Evolutionary conservation across 225 moss, liverwort and hornwort genomes (phyloP), one percentile per base, ranked within the genome.

Genomic region (Bryum argenteum): DNA sequence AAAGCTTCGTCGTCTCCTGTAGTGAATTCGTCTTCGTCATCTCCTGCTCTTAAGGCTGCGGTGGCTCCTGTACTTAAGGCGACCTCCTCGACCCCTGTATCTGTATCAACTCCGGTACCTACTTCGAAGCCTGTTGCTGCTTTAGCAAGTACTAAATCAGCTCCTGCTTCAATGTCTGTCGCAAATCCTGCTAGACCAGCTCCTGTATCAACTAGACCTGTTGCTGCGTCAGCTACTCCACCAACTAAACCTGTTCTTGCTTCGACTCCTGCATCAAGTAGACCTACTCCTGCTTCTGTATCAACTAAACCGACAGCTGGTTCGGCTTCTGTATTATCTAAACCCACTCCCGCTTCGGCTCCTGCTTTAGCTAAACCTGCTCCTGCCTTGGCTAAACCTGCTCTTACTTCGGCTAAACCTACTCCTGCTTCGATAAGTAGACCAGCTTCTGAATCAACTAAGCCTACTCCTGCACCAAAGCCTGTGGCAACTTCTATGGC

Each of bases 1-100:
- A 23, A 38, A 53, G 16, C 68, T 67, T 22, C 65, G 57, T 64
- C 64, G 58, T 11, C 77, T 59, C 33, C 53, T 65, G 52, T 59
- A 65, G 8, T 71, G 10, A 47, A 24, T 26, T 24, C 67, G n/a
- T 14, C 47, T 54, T 63, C 62, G 63, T 9, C 70, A 11, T 63
- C 33, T 22, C 9, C 63, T 51, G 28, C 72, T 12, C 24, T 13
- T 53, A 72, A 41, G 15, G 54, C 54, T 8, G 14, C 45, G 15
- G 45, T 17, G 7, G 41, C 68, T 57, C 2, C 58, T 58, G 57
- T 69, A 21, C 26, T 33, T 33, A 33, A 33, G 33, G 33, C 69
- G 17, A n/a, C 70, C 38, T 7, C 70, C 38, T 7, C 58, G 38
- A 16, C 47, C 7, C 16, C 71, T 9, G 39, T 56, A 20, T 21